Evolutionary conservation across 2,329 filamentous ascomycete species (phyloP).

Genomic region (Fusarium sp.): DNA sequence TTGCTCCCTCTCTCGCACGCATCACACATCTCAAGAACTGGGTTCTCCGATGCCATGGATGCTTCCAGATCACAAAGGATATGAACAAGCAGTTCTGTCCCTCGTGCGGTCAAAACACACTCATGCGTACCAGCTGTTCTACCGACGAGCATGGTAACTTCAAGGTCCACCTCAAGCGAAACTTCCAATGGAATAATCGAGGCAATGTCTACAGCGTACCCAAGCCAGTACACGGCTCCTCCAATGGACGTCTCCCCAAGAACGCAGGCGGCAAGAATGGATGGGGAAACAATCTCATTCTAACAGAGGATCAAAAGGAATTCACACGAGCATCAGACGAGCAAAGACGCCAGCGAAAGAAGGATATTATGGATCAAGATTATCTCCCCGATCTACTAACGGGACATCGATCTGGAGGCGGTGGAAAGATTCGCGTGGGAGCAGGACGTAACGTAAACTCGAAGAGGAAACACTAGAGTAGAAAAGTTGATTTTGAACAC

Average conservation of each 20-base stretch:
- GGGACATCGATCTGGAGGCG: conserved; percentile 77
- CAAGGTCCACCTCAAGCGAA: conserved; percentile 88
- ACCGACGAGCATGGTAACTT: conserved; percentile 87
- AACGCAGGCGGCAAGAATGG: conserved; percentile 85
- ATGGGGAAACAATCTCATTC: conserved; percentile 87
- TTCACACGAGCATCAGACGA: conserved; percentile 76
- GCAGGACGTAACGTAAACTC: conserved; percentile 91
- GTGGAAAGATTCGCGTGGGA: conserved; percentile 83
- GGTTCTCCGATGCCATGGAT: conserved; percentile 93
- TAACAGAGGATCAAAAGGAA: conserved; percentile 97
- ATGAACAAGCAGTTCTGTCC: conserved; percentile 94
- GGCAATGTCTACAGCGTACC: conserved; percentile 95
- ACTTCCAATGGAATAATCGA: conserved; percentile 96
- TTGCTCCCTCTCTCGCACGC: conserved; percentile 83
- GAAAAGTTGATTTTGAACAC: conserved; percentile 33
- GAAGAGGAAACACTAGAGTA: conserved; percentile 69
- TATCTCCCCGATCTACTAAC: conserved; percentile 89
- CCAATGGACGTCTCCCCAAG: conserved; percentile 81
- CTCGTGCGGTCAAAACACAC: conserved; percentile 87
- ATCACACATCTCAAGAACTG: conserved; percentile 90
- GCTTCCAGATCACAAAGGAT: conserved; percentile 87
- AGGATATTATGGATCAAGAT: conserved; percentile 95
- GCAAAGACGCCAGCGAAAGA: conserved; percentile 77
- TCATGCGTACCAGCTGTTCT: conserved; percentile 88
- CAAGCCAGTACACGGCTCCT: conserved; percentile 85